Evolutionary conservation across 768 basidiomycete genomes (phyloP).

Genomic region (Lentinula aciculospora): DNA sequence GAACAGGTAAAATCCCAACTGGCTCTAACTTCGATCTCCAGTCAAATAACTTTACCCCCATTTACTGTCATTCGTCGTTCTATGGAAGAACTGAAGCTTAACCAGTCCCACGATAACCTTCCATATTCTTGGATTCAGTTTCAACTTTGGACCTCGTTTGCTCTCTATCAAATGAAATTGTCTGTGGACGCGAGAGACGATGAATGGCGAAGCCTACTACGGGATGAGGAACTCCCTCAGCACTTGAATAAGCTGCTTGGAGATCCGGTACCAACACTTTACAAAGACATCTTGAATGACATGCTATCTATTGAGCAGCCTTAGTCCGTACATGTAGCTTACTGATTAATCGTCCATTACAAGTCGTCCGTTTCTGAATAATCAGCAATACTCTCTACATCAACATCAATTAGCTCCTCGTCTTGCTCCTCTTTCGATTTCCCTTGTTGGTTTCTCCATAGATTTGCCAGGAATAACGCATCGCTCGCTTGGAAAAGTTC

Average conservation of each 20-base stretch:
- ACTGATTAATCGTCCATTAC: too few relatives aligned
- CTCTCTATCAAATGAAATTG: constrained; percentile 21
- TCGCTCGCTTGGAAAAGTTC: constrained; percentile 66
- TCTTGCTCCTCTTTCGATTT: constrained; percentile 33
- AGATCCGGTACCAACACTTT: constrained; percentile 7
- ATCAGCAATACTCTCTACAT: constrained; percentile 22
- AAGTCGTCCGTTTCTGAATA: constrained; percentile 19
- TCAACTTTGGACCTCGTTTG: constrained; percentile 26
- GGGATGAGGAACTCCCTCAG: constrained; percentile 19
- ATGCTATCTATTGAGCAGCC: constrained; percentile 6
- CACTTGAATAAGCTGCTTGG: constrained; percentile 20
- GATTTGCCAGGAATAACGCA: constrained; percentile 58
- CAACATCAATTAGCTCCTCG: constrained; percentile 56
- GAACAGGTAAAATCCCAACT: constrained; percentile 15
- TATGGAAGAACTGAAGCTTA: constrained; percentile 9
- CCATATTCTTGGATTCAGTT: constrained; percentile 23
- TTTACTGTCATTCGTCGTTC: constrained; percentile 23
- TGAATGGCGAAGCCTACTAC: constrained; percentile 23
- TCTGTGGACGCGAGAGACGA: constrained; percentile 19
- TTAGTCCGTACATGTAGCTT: too few relatives aligned
- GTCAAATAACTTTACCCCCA: constrained; percentile 17
- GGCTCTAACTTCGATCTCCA: constrained; percentile 19
- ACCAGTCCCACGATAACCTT: constrained; percentile 9
- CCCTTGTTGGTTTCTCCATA: constrained; percentile 62
- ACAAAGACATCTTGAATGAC: constrained; percentile 19